A percentile compares a stretch with the other conserved stretches of the same genome.
Evolutionary conservation across 768 basidiomycete species (phyloP).

Genomic region (Kwoniella bestiolae): DNA sequence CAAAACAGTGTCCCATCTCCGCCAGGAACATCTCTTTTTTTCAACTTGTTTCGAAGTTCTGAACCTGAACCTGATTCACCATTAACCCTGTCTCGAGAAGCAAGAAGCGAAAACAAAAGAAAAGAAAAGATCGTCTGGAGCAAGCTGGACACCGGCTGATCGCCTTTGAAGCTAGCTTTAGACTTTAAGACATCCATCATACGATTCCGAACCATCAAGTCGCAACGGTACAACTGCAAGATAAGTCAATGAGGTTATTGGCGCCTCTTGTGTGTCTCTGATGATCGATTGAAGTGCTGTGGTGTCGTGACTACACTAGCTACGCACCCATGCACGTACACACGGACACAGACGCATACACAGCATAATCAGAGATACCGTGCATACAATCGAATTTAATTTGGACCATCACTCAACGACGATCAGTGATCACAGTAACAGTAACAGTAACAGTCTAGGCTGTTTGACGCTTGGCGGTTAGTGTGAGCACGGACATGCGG

Average conservation of each 20-base stretch:
- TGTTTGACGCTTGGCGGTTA: background rate
- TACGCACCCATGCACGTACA: background rate
- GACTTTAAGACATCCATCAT: background rate
- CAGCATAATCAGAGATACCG: no score
- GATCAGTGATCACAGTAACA: background rate
- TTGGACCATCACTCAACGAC: no score
- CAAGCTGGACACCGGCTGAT: no score
- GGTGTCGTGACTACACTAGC: background rate
- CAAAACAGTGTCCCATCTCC: background rate
- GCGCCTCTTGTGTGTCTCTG: background rate
- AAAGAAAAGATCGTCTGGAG: no score
- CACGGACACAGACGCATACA: no score
- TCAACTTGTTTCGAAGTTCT: background rate
- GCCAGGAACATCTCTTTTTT: background rate
- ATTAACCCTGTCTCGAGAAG: background rate
- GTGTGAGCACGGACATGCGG: background rate
- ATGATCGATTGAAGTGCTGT: background rate
- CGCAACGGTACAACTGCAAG: background rate
- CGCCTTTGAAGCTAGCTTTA: background rate
- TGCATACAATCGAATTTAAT: no score
- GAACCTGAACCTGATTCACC: background rate
- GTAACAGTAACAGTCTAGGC: no score
- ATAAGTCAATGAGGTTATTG: background rate
- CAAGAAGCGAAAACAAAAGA: no score
- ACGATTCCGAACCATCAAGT: background rate